Percentiles rank a stretch among this genome's conserved stretches.
Conservation (phyloP, 805 yeast genomes). For the Debaryomyces maramus region DNA sequence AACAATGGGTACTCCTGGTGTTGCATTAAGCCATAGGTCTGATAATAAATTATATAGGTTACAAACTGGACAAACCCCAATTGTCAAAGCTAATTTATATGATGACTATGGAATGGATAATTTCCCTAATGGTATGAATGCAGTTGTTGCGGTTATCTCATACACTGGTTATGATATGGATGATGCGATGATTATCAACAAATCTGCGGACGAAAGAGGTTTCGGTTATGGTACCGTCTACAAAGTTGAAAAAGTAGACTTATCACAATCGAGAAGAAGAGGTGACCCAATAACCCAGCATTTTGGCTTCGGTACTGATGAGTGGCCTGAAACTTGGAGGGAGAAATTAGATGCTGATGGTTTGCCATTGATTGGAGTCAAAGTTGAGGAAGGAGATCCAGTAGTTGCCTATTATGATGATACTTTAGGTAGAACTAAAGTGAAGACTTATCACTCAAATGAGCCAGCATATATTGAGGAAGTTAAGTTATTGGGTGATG, state of each 20-base stretch:
- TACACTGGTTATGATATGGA: conserved; percentile 99
- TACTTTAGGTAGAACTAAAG: conserved; percentile 83
- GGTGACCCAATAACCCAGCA: conserved; percentile 95
- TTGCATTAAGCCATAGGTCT: conserved; percentile 85
- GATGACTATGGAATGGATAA: conserved; percentile 98
- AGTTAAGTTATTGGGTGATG: conserved; percentile 89
- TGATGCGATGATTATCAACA: conserved; percentile 98
- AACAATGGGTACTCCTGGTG: conserved; percentile 99
- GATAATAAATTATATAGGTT: conserved; percentile 92
- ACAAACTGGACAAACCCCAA: conserved; percentile 96
- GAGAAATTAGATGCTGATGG: conserved; percentile 90
- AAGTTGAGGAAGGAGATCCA: conserved; percentile 94
- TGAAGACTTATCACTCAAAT: conserved; percentile 87
- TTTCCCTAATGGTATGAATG: conserved; percentile 97
- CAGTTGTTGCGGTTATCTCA: conserved; percentile 97
- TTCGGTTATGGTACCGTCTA: conserved; percentile 96
- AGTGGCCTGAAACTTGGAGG: conserved; percentile 90
- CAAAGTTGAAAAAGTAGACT: conserved; percentile 89
- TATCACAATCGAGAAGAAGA: conserved; percentile 71
- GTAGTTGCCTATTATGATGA: conserved; percentile 92
- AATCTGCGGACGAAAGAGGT: conserved; percentile 96
- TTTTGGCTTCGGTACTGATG: conserved; percentile 91
- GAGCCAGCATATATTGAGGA: conserved; percentile 96
- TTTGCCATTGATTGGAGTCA: conserved; percentile 82
- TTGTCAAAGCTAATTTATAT: conserved; percentile 88